phyloP scores from a whole-genome alignment of 2,329 filamentous ascomycete genomes.

The Alternaria gaisen region DNA sequence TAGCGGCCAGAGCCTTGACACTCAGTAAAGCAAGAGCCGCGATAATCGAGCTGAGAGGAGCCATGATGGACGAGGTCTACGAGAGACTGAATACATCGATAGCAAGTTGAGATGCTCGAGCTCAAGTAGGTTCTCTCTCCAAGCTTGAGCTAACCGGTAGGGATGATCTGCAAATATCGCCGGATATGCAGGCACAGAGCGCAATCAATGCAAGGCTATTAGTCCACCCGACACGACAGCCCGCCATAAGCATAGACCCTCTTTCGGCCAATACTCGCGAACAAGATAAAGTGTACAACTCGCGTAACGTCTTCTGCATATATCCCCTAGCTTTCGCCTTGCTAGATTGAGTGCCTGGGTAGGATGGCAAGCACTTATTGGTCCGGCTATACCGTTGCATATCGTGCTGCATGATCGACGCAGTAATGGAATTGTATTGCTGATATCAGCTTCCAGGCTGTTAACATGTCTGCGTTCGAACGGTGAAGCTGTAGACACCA shows the following conservation, averaged over 20 bases:
- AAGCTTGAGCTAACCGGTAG: background rate
- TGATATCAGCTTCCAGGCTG: background rate
- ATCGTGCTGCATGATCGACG: background rate
- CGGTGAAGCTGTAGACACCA: background rate
- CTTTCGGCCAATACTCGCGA: background rate
- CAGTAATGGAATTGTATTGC: no score
- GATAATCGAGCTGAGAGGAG: background rate
- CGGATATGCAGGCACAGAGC: slow-evolving; percentile 15
- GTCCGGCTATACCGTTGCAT: background rate
- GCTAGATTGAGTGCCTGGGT: background rate
- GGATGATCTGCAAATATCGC: slow-evolving; percentile 1
- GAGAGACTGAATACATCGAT: no score
- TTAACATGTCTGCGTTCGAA: background rate
- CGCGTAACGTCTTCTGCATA: background rate
- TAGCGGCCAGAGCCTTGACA: background rate
- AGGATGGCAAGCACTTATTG: background rate
- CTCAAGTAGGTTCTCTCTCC: background rate
- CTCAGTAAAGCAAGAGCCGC: background rate
- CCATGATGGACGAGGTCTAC: background rate
- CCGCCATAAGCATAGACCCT: background rate
- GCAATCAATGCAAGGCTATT: background rate
- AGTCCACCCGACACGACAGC: background rate
- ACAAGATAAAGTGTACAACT: background rate
- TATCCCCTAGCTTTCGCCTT: background rate
- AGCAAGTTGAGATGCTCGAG: no score